phyloP scores from a whole-genome alignment of 2,329 filamentous ascomycete species.

The Clarireedia paspali region DNA sequence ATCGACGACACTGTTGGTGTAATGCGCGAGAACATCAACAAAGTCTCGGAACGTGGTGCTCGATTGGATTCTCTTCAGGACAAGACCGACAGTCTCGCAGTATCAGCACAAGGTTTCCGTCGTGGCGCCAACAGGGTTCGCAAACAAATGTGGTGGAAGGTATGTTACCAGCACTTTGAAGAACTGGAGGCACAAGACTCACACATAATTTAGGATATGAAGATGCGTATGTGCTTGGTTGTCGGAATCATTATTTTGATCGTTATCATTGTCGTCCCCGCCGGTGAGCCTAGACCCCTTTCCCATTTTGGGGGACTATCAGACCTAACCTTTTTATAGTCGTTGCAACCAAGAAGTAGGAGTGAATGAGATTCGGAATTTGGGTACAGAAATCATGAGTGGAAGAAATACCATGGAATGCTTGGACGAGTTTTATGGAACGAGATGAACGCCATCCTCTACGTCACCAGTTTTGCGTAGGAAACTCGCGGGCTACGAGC shows the following conservation, averaged over 20 bases:
- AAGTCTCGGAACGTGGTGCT: conserved; percentile 88
- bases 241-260: conserved; percentile 85
- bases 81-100: conserved; percentile 90
- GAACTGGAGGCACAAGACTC: not conserved
- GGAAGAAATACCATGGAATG: conserved; percentile 13
- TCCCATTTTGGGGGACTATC: not conserved
- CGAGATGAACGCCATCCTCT: conserved; percentile 20
- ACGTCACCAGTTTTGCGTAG: conserved; percentile 25
- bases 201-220: conserved; percentile 37
- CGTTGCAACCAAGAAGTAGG: conserved; percentile 32
- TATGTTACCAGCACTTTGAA: not conserved
- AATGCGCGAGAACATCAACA: conserved; percentile 97
- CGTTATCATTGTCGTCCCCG: conserved; percentile 87
- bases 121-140: conserved; percentile 92
- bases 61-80: conserved; percentile 81
- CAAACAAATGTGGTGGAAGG: conserved; percentile 74
- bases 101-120: conserved; percentile 90
- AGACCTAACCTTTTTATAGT: conserved; percentile 26
- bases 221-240: conserved; percentile 98
- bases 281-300: conserved; percentile 54
- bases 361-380: conserved; percentile 1
- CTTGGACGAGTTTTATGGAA: conserved; percentile 9
- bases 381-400: conserved; percentile 6
- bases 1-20: conserved; percentile 92
- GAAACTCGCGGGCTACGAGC: conserved; percentile 32